Conservation (phyloP, 148 eudicot genomes). For the Amaranthus hypochondriacus region DNA sequence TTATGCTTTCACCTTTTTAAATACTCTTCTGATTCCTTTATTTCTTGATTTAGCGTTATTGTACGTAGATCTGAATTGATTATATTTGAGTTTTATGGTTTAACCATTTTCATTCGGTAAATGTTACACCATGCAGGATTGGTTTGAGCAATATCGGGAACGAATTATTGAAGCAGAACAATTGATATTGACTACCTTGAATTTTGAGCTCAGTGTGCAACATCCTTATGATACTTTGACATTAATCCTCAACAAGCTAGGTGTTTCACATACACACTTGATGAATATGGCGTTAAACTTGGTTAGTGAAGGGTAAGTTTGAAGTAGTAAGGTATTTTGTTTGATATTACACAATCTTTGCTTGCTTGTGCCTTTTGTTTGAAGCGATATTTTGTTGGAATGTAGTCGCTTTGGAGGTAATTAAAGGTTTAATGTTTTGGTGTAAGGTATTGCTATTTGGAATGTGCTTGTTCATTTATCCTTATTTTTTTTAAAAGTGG, state of each 20-base stretch:
- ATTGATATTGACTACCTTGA: conserved; percentile 73
- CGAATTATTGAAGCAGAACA: conserved; percentile 85
- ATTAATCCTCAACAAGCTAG: conserved; percentile 76
- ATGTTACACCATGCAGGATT: conserved; percentile 45
- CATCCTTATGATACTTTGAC: conserved; percentile 90
- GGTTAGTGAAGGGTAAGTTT: conserved; percentile 93
- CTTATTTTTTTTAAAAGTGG: conserved; percentile 11
- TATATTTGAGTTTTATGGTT: not conserved
- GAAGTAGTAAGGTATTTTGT: not conserved
- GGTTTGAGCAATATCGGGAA: conserved; percentile 92
- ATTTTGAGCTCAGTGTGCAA: conserved; percentile 87
- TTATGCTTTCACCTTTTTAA: not conserved
- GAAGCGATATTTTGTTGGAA: conserved; percentile 6
- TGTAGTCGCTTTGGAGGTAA: conserved; percentile 1
- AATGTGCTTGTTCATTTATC: conserved; percentile 2
- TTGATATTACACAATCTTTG: not conserved
- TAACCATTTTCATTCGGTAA: not conserved
- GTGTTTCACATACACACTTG: conserved; percentile 72
- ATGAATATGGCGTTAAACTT: conserved; percentile 73
- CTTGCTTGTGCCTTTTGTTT: not conserved
- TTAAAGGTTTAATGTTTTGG: not conserved
- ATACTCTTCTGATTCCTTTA: not conserved
- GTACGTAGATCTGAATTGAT: not conserved
- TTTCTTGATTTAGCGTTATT: not conserved
- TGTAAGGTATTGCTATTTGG: conserved; percentile 3